Evolutionary conservation across 306 rosid genomes (phyloP).

Genomic region (Abrus pulchellus): DNA sequence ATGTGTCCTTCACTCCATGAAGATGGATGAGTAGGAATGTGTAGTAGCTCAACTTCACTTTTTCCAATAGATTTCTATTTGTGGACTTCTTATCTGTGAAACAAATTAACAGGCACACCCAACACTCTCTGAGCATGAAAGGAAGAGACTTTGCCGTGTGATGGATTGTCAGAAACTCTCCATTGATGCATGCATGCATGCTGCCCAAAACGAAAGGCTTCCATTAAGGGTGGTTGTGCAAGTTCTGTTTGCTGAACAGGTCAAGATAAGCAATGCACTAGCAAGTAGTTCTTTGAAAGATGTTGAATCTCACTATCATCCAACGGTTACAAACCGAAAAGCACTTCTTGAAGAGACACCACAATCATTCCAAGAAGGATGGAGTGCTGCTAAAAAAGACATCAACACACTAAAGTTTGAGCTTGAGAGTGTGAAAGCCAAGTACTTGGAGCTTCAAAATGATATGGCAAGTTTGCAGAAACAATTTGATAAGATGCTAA

Average conservation of each 20-base stretch:
- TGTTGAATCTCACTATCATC: slow-evolving; percentile 70
- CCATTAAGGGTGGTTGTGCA: slow-evolving; percentile 96
- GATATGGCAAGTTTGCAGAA: slow-evolving; percentile 89
- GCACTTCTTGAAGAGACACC: slow-evolving; percentile 92
- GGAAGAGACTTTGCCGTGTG: slow-evolving; percentile 93
- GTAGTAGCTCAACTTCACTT: background rate
- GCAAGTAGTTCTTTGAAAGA: slow-evolving; percentile 75
- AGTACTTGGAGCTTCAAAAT: slow-evolving; percentile 86
- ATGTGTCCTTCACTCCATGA: slow-evolving; percentile 9
- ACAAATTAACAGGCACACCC: slow-evolving; percentile 84
- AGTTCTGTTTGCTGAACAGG: slow-evolving; percentile 94
- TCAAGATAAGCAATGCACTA: slow-evolving; percentile 86
- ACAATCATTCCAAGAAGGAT: slow-evolving; percentile 98
- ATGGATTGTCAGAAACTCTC: slow-evolving; percentile 99
- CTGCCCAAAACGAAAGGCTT: slow-evolving; percentile 97
- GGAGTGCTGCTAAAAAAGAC: slow-evolving; percentile 91
- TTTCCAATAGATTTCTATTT: slow-evolving; percentile 2
- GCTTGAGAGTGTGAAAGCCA: slow-evolving; percentile 84
- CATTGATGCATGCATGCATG: slow-evolving; percentile 97
- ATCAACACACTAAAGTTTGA: slow-evolving; percentile 94
- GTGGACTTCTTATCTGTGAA: slow-evolving; percentile 17
- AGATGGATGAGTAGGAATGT: slow-evolving; percentile 3
- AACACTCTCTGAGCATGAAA: slow-evolving; percentile 91
- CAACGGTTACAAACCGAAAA: slow-evolving; percentile 75
- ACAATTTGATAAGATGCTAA: slow-evolving; percentile 84